Evolutionary conservation across 2,329 filamentous ascomycete genomes (phyloP).

Genomic region (Ascochyta clinopodiicola): DNA sequence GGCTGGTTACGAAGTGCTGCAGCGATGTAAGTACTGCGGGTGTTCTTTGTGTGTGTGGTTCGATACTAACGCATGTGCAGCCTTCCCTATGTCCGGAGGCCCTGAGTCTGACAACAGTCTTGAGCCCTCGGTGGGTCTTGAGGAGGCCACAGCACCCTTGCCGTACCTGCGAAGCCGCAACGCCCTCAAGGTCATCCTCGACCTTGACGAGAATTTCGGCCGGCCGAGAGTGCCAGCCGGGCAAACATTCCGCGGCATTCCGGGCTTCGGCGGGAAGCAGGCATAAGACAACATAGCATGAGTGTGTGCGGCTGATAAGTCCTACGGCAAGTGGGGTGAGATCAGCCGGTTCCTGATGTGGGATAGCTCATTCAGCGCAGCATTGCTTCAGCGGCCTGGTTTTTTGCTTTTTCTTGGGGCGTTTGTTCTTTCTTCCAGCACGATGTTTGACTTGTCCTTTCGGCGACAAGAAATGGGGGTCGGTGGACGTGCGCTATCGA

Average conservation of each 20-base stretch:
- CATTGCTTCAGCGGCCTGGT: slow-evolving; percentile 35
- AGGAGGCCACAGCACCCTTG: slow-evolving; percentile 68
- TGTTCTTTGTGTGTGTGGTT: not conserved
- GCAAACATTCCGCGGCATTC: slow-evolving; percentile 43
- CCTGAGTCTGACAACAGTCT: slow-evolving; percentile 58
- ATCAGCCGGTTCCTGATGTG: slow-evolving; percentile 37
- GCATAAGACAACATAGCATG: slow-evolving; percentile 27
- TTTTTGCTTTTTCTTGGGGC: slow-evolving; percentile 31
- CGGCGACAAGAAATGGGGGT: slow-evolving; percentile 27
- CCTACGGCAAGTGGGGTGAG: slow-evolving; percentile 33
- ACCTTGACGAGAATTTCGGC: slow-evolving; percentile 93
- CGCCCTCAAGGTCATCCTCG: slow-evolving; percentile 92
- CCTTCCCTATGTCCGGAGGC: slow-evolving; percentile 76
- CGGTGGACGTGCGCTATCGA: slow-evolving; percentile 11
- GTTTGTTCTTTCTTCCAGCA: slow-evolving; percentile 23
- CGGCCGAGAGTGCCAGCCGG: slow-evolving; percentile 65
- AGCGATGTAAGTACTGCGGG: slow-evolving; percentile 57
- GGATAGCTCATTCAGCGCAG: slow-evolving; percentile 26
- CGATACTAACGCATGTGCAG: not conserved
- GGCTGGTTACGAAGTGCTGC: slow-evolving; percentile 90
- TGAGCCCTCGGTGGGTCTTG: slow-evolving; percentile 68
- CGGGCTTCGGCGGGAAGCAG: slow-evolving; percentile 45
- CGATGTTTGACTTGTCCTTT: slow-evolving; percentile 24
- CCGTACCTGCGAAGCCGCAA: slow-evolving; percentile 80
- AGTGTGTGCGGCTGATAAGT: slow-evolving; percentile 26